Percentiles rank a stretch among this genome's conserved stretches.
These are phyloP conservation scores for Sanghuangporus baumii DNA, from an alignment of 1,284 basidiomycete species.

Conservation along the genomic window DNA sequence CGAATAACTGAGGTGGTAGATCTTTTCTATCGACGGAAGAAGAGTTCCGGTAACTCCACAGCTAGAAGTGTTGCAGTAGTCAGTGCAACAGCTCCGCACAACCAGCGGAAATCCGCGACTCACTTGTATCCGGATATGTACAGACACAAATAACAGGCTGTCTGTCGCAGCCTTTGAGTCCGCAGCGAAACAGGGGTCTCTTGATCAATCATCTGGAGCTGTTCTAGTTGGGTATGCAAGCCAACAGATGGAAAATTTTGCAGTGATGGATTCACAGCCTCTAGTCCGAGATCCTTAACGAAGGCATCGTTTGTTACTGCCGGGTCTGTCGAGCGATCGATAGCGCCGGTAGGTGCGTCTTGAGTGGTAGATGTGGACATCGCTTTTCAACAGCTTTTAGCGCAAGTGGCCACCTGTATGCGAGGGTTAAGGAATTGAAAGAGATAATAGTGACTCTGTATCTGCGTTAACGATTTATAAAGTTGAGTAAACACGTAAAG, in stretches of 20 bases:
- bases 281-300: neutral
- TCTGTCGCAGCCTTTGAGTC: constrained; percentile 3
- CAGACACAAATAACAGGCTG: constrained; percentile 15
- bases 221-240: neutral
- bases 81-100: neutral
- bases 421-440: neutral
- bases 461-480: neutral
- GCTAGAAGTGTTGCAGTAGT: constrained; percentile 15
- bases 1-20: constrained; percentile 26
- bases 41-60: constrained; percentile 29
- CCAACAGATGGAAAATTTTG: neutral
- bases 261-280: neutral
- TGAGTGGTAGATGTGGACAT: neutral
- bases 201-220: constrained; percentile 4
- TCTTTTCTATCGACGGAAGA: constrained; percentile 27
- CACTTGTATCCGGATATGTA: constrained; percentile 29
- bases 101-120: constrained; percentile 9
- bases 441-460: neutral
- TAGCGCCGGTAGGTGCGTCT: neutral
- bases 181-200: neutral
- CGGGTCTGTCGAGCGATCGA: neutral
- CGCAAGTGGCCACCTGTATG: neutral
- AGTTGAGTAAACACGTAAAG: neutral
- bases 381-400: neutral
- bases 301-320: neutral